These are phyloP conservation scores for Plasmodium vivax DNA, from an alignment of 169 alveolate genomes.

Conservation along the genomic window DNA sequence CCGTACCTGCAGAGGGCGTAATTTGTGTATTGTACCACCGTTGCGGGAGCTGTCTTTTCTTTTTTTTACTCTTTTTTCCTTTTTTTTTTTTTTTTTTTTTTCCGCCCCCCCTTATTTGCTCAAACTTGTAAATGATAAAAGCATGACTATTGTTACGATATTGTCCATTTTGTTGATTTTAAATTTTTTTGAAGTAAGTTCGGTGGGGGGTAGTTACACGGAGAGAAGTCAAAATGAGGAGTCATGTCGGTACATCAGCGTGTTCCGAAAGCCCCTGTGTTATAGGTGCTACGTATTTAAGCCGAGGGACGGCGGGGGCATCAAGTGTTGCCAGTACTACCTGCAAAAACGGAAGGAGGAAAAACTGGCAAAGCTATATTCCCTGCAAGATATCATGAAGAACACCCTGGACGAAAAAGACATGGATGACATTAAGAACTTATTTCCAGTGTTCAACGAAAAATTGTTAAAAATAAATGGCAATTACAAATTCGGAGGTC, in stretches of 20 bases:
- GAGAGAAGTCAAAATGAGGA: slow-evolving; percentile 2
- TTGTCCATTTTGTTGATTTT: slow-evolving; percentile 15
- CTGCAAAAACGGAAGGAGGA: background rate
- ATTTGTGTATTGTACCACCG: background rate
- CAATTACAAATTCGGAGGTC: background rate
- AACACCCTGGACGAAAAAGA: slow-evolving; percentile 15
- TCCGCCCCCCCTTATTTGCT: background rate
- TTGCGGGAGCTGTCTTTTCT: background rate
- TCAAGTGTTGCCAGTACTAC: slow-evolving; percentile 14
- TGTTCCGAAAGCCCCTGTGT: slow-evolving; percentile 17
- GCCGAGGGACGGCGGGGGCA: background rate
- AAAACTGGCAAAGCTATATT: background rate
- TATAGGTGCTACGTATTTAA: slow-evolving; percentile 31
- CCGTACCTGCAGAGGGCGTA: background rate
- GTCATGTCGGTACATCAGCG: background rate
- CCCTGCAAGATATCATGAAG: slow-evolving; percentile 37
- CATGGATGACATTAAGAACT: slow-evolving; percentile 19
- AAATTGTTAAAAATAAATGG: slow-evolving; percentile 18
- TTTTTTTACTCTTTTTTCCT: background rate
- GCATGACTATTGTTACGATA: slow-evolving; percentile 8
- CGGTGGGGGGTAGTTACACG: background rate
- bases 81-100: background rate
- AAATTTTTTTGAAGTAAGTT: background rate
- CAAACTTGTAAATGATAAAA: slow-evolving; percentile 13
- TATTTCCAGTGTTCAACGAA: slow-evolving; percentile 34